Conservation (phyloP, 1,139 yeast species). For the Candida sanyaensis region DNA sequence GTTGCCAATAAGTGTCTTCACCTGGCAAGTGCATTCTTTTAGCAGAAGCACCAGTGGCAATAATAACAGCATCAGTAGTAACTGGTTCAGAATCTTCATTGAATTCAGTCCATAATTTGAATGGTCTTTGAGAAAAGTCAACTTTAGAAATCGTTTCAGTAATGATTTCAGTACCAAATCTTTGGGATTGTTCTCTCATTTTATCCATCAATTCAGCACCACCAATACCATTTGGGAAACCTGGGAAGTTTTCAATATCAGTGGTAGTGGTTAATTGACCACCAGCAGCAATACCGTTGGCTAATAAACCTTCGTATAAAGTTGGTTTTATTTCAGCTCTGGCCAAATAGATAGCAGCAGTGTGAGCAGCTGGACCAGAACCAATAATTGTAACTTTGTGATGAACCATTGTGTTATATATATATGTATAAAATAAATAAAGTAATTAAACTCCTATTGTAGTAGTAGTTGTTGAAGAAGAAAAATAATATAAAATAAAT, state of each 20-base stretch:
- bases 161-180: constrained; percentile 90
- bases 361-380: constrained; percentile 99
- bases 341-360: constrained; percentile 95
- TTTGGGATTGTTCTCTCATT: constrained; percentile 84
- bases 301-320: constrained; percentile 92
- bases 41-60: constrained; percentile 98
- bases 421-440: too few species aligned
- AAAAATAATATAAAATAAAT: neutral
- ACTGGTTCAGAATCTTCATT: constrained; percentile 85
- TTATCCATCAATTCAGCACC: constrained; percentile 90
- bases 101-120: constrained; percentile 96
- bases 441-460: too few species aligned
- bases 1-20: constrained; percentile 98
- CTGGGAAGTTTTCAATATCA: constrained; percentile 97
- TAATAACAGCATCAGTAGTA: constrained; percentile 87
- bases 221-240: constrained; percentile 92
- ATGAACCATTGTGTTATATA: constrained; percentile 65
- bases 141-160: constrained; percentile 94
- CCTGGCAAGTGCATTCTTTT: constrained; percentile 93
- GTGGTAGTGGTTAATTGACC: constrained; percentile 98
- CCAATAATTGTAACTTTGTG: constrained; percentile 91
- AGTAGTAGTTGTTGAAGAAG: too few species aligned
- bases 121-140: constrained; percentile 82
- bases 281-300: constrained; percentile 98
- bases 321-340: constrained; percentile 96